phyloP scores from a whole-genome alignment of 495 filamentous ascomycete genomes.

The Hyaloscypha hepaticicola region DNA sequence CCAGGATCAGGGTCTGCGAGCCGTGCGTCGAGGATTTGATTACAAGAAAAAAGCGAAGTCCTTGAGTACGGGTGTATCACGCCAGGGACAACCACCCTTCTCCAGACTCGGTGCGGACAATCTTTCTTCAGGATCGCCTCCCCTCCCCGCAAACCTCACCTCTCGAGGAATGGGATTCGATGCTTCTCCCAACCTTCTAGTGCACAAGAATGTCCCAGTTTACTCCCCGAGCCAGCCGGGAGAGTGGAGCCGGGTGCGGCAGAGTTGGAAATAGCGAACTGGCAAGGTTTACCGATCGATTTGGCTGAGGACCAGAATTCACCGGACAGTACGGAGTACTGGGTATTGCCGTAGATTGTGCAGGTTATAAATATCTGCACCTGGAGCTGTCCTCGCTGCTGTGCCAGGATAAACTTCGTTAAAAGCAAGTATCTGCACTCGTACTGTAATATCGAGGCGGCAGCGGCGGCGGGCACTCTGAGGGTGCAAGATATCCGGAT shows the following conservation, averaged over 20 bases:
- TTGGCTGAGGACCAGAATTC: background rate
- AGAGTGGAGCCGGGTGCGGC: background rate
- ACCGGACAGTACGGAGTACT: background rate
- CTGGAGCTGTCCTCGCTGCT: background rate
- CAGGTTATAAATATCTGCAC: background rate
- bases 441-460: background rate
- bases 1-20: background rate
- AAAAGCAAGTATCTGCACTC: too few species aligned
- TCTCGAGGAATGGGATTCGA: background rate
- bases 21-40: too few species aligned
- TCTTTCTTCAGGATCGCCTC: background rate
- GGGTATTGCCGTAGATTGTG: background rate
- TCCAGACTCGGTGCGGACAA: background rate
- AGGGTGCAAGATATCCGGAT: background rate
- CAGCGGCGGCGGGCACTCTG: background rate
- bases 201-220: background rate
- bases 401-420: too few species aligned
- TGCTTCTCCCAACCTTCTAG: background rate
- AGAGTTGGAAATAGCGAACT: background rate
- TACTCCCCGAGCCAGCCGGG: background rate
- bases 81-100: background rate
- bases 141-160: background rate
- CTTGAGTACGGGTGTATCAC: background rate
- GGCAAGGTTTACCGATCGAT: background rate
- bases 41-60: too few species aligned